Evolutionary conservation across 345 rosid species (phyloP).

Genomic region (Gossypium raimondii): DNA sequence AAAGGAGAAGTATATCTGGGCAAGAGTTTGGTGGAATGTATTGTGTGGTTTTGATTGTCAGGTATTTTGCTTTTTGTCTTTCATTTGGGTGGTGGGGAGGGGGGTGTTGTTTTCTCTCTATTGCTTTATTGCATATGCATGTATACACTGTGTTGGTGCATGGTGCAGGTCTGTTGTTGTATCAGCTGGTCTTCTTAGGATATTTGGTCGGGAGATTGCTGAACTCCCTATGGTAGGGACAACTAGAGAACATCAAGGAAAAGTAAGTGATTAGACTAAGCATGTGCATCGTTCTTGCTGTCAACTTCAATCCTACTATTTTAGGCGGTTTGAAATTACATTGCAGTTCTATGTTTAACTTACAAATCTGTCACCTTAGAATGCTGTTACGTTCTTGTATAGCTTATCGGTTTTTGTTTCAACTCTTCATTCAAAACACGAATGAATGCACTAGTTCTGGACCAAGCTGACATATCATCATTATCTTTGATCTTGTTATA

Average conservation of each 20-base stretch:
- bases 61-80: conserved; percentile 37
- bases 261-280: conserved; percentile 42
- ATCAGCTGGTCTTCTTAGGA: conserved; percentile 92
- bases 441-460: neutral
- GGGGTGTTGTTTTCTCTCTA: neutral
- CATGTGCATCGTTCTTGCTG: neutral
- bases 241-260: conserved; percentile 80
- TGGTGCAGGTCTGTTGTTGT: conserved; percentile 69
- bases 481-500: conserved; percentile 21
- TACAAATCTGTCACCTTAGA: neutral
- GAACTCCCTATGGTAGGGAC: conserved; percentile 99
- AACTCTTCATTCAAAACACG: neutral
- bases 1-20: conserved; percentile 92
- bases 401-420: neutral
- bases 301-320: neutral
- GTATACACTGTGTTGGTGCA: neutral
- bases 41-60: conserved; percentile 64
- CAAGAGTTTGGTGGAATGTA: conserved; percentile 96
- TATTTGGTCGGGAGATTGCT: conserved; percentile 85
- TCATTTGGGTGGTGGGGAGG: neutral
- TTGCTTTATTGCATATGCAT: neutral
- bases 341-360: neutral
- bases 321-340: neutral
- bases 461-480: neutral
- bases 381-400: neutral